Conservation (phyloP, 345 rosid species). For the Turnera subulata region DNA sequence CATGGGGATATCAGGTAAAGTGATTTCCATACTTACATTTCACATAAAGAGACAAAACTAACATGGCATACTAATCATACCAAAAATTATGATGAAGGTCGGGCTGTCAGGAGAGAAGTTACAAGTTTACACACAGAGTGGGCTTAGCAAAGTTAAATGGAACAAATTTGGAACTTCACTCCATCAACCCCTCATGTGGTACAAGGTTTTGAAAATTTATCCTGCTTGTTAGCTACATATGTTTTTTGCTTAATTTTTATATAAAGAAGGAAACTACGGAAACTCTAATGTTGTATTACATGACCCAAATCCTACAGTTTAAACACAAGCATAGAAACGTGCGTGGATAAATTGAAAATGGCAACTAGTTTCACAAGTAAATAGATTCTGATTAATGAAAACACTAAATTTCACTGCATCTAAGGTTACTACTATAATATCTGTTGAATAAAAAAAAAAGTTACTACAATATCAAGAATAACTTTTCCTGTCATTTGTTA, state of each 20-base stretch:
- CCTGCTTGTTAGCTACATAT: constrained; percentile 1
- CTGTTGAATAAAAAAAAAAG: too few species aligned
- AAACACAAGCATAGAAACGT: too few species aligned
- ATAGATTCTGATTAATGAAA: too few species aligned
- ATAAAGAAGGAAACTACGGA: neutral
- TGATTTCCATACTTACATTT: neutral
- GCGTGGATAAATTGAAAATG: too few species aligned
- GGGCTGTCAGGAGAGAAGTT: constrained; percentile 61
- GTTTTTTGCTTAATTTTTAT: neutral
- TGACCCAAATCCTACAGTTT: too few species aligned
- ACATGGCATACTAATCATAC: neutral
- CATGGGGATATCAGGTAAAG: constrained; percentile 73
- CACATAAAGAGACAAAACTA: neutral
- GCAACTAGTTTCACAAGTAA: too few species aligned
- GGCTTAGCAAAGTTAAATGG: constrained; percentile 48
- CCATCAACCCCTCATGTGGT: constrained; percentile 58
- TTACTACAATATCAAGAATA: neutral
- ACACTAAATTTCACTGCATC: too few species aligned
- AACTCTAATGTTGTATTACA: too few species aligned
- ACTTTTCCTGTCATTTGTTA: constrained; percentile 8
- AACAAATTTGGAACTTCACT: constrained; percentile 33
- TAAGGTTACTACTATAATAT: too few species aligned
- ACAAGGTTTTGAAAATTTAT: constrained; percentile 52
- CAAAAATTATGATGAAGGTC: constrained; percentile 35
- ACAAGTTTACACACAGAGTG: constrained; percentile 37